phyloP scores from a whole-genome alignment of 73 alveolate species.

The Durusdinium trenchii region DNA sequence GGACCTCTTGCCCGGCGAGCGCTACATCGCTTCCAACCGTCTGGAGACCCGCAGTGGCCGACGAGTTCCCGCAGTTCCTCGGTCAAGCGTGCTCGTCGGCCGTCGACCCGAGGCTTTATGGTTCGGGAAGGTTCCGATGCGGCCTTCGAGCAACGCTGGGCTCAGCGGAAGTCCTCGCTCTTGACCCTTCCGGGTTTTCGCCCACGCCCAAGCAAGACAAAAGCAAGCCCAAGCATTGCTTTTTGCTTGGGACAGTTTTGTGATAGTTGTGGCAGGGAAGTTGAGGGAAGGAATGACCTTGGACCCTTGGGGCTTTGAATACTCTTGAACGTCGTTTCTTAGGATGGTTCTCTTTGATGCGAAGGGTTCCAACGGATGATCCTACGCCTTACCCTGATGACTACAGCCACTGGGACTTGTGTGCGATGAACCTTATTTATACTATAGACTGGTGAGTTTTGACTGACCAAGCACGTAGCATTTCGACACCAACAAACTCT shows the following conservation, averaged over 20 bases:
- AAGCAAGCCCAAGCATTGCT: too few species aligned
- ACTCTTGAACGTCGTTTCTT: too few species aligned
- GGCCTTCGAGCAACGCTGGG: constrained; percentile 93
- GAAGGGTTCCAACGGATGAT: constrained; percentile 44
- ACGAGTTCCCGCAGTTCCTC: not conserved
- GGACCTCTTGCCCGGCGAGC: constrained; percentile 22
- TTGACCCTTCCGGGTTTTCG: constrained; percentile 75
- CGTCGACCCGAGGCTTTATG: not conserved
- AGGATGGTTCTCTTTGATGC: constrained; percentile 84
- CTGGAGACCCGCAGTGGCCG: not conserved
- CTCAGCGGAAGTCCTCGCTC: constrained; percentile 58
- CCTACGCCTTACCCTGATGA: constrained; percentile 25
- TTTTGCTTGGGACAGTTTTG: too few species aligned
- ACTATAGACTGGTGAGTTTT: too few species aligned
- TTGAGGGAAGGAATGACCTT: too few species aligned
- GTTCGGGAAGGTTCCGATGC: constrained; percentile 68
- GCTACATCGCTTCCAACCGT: constrained; percentile 72
- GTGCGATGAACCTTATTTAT: not conserved
- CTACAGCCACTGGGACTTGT: not conserved
- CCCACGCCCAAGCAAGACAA: not conserved
- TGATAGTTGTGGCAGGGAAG: too few species aligned
- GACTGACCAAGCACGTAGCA: too few species aligned
- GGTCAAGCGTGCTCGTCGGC: not conserved
- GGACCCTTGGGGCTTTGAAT: too few species aligned
- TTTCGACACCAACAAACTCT: too few species aligned